Conservation (phyloP, 805 yeast species). For the Candida khao-thaluensis region DNA sequence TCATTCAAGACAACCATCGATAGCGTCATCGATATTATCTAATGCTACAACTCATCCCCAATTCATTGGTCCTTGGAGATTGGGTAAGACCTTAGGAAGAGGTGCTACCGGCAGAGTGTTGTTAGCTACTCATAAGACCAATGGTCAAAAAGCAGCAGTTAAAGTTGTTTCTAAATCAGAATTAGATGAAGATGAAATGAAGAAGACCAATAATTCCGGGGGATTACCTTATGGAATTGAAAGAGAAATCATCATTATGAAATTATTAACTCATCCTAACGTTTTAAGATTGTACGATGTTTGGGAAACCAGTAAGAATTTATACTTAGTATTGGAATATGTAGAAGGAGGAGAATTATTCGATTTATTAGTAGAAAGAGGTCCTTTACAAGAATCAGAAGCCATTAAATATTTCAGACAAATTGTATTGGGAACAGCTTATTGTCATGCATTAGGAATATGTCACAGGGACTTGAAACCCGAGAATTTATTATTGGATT, state of each 20-base stretch:
- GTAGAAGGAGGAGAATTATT: conserved; percentile 89
- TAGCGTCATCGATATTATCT: conserved; percentile 54
- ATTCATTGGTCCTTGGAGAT: conserved; percentile 77
- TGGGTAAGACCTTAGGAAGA: conserved; percentile 75
- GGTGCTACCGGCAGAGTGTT: conserved; percentile 84
- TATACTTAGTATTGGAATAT: conserved; percentile 75
- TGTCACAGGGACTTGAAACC: conserved; percentile 83
- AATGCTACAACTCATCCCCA: conserved; percentile 45
- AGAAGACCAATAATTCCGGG: conserved; percentile 12
- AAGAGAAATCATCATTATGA: conserved; percentile 96
- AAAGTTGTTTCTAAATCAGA: conserved; percentile 74
- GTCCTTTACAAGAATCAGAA: conserved; percentile 68
- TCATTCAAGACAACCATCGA: conserved; percentile 60
- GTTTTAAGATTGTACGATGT: conserved; percentile 93
- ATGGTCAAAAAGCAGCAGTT: conserved; percentile 79
- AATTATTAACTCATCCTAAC: conserved; percentile 88
- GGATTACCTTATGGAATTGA: conserved; percentile 94
- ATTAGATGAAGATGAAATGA: conserved; percentile 40
- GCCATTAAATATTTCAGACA: conserved; percentile 78
- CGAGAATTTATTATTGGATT: conserved; percentile 71
- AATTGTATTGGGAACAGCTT: conserved; percentile 73
- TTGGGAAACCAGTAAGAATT: conserved; percentile 94
- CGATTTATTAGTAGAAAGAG: conserved; percentile 68
- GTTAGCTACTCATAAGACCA: conserved; percentile 63
- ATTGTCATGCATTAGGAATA: conserved; percentile 77